Percentiles rank a stretch among this genome's conserved stretches.
Conservation (phyloP, 1,284 basidiomycete genomes). For the Ceratobasidium sp. region DNA sequence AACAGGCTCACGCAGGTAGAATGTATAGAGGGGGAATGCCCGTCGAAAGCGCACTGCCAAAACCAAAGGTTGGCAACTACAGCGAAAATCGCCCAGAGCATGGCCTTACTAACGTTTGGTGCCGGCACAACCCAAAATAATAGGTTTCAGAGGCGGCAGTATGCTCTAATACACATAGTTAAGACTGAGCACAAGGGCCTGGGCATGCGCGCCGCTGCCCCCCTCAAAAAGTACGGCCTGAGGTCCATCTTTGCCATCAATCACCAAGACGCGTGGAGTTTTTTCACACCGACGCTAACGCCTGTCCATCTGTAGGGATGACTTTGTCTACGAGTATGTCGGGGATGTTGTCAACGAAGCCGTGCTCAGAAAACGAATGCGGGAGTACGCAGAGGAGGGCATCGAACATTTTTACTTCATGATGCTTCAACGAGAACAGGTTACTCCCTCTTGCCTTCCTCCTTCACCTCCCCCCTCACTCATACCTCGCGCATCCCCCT, state of each 20-base stretch:
- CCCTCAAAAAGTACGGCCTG: slow-evolving; percentile 75
- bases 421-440: slow-evolving; percentile 99
- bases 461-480: slow-evolving; percentile 42
- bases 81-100: slow-evolving; percentile 30
- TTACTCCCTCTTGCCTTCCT: slow-evolving; percentile 56
- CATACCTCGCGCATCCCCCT: background rate
- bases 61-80: slow-evolving; percentile 83
- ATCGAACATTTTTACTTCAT: slow-evolving; percentile 99
- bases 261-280: slow-evolving; percentile 5
- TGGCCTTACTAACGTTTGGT: slow-evolving; percentile 36
- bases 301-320: slow-evolving; percentile 66
- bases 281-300: slow-evolving; percentile 16
- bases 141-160: slow-evolving; percentile 88
- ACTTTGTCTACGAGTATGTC: slow-evolving; percentile 97
- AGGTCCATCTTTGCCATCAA: slow-evolving; percentile 24
- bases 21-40: slow-evolving; percentile 89
- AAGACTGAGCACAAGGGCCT: slow-evolving; percentile 96
- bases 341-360: slow-evolving; percentile 93
- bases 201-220: slow-evolving; percentile 81
- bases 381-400: slow-evolving; percentile 91
- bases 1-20: slow-evolving; percentile 98
- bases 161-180: slow-evolving; percentile 90
- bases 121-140: slow-evolving; percentile 20
- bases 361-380: slow-evolving; percentile 94
- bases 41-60: slow-evolving; percentile 82